These are phyloP conservation scores for Lodderomyces metapsilosis DNA, from an alignment of 1,139 yeast genomes.

Conservation along the genomic window DNA sequence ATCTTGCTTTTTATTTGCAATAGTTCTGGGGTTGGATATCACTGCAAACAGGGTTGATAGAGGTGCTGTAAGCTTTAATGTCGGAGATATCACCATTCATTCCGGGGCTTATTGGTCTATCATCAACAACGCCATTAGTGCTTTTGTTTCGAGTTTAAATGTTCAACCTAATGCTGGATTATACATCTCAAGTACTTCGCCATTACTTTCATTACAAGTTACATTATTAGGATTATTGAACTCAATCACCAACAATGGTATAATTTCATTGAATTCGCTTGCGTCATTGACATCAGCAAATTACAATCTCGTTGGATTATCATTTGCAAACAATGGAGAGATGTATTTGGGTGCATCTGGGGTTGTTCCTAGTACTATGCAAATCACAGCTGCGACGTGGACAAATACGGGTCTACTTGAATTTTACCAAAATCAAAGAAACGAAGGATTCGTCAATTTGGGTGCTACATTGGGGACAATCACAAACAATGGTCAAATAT, in stretches of 20 bases:
- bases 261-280: conserved; percentile 22
- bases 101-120: conserved; percentile 35
- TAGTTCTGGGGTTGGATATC: background rate
- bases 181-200: conserved; percentile 13
- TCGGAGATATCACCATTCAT: conserved; percentile 26
- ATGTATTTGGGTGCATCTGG: conserved; percentile 29
- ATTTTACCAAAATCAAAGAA: conserved; percentile 22
- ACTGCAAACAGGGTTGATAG: conserved; percentile 10
- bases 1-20: background rate
- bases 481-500: conserved; percentile 30
- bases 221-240: conserved; percentile 14
- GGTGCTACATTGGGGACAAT: conserved; percentile 21
- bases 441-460: conserved; percentile 18
- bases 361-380: conserved; percentile 18
- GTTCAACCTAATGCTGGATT: conserved; percentile 23
- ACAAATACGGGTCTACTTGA: conserved; percentile 27
- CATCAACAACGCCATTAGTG: conserved; percentile 25
- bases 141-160: conserved; percentile 22
- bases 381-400: conserved; percentile 23
- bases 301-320: conserved; percentile 19
- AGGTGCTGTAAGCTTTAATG: conserved; percentile 18
- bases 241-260: conserved; percentile 22
- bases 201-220: conserved; percentile 15
- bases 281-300: conserved; percentile 18
- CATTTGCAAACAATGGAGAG: conserved; percentile 28